Base-by-base conservation (phyloP, 2,329 filamentous ascomycete genomes). In the Beauveria sp. region DNA sequence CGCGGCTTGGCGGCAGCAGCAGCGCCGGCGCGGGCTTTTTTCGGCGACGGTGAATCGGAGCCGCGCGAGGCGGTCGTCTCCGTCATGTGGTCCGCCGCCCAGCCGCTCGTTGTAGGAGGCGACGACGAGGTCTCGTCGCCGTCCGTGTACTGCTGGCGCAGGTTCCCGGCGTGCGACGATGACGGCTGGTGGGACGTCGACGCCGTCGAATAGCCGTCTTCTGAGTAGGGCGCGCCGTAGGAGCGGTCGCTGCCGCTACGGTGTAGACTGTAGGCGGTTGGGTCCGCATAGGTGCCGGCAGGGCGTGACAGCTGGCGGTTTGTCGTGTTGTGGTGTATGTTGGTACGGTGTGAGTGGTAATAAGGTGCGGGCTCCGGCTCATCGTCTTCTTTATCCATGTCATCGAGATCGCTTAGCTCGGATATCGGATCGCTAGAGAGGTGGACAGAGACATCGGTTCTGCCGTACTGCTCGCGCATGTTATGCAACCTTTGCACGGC, bases 11-110 rank as follows among this genome's bases (percentile, higher is more conserved):
- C 12, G 14, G 30, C 12, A 14, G 30, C 5, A 38, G 34, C 5
- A 14, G 34, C 12, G 5, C 1, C 5, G 14, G 34, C 34, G 14
- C 14, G 14, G 24, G 69, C 71, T 66, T 85, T 85, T 86, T 75
- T 70, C 0, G 85, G 85, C 0, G 85, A 86, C 0, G 84, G 83
- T 1, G 84, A 85, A 0, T 78, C 76, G 51, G 54, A 60, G 49
- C 28, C 42, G 14, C 57, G 57, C 24, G 57, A 28, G 16, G 34
- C 10, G 9, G 22, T n/a, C 16, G 16, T 60, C 7, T 51, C 57
- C 6, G 49, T 20, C 24, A n/a, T 28, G 47, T 18, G 24, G 10
- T 52, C 46, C 8, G 30, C 20, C 18, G n/a, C 9, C 45, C 24
- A 38, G 47, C 47, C 30, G 40, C 54, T 10, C n/a, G 16, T 34